phyloP scores from a whole-genome alignment of 2,329 filamentous ascomycete species.

The Trichoderma gracile region DNA sequence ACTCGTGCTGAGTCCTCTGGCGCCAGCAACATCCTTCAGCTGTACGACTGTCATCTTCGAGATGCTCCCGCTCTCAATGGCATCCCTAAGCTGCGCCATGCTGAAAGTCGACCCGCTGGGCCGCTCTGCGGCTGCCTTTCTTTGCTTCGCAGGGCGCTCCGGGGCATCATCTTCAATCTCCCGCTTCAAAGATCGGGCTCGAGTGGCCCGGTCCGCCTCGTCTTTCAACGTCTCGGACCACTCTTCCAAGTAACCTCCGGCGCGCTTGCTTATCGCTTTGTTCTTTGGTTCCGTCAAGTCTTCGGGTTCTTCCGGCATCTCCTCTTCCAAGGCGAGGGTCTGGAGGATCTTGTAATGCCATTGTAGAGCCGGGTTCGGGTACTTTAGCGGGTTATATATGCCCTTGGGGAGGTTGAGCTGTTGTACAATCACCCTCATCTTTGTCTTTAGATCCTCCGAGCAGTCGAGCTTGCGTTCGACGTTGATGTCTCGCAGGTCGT shows the following conservation, averaged over 20 bases:
- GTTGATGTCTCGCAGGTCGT: conserved; percentile 79
- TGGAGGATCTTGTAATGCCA: conserved; percentile 98
- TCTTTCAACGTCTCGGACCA: conserved; percentile 71
- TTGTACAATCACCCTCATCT: conserved; percentile 79
- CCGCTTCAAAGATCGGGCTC: conserved; percentile 51
- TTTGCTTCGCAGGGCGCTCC: conserved; percentile 50
- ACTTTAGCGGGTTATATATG: conserved; percentile 79
- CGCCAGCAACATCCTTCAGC: conserved; percentile 51
- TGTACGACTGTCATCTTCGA: conserved; percentile 57
- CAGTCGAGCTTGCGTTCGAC: conserved; percentile 57
- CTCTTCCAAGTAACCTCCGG: conserved; percentile 73
- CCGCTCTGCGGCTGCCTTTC: conserved; percentile 41
- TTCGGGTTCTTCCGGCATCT: conserved; percentile 69
- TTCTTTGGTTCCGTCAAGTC: conserved; percentile 85
- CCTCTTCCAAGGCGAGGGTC: conserved; percentile 86
- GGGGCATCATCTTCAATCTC: conserved; percentile 47
- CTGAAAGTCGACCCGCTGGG: conserved; percentile 41
- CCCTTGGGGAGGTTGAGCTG: conserved; percentile 87
- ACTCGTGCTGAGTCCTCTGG: conserved; percentile 49
- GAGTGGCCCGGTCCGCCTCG: conserved; percentile 45
- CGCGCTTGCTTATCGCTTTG: conserved; percentile 85
- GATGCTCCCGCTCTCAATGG: conserved; percentile 49
- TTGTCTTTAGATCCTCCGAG: conserved; percentile 70
- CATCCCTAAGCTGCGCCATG: conserved; percentile 50
- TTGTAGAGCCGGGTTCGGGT: conserved; percentile 88